phyloP scores from a whole-genome alignment of 23 red algal species.

The Agarophyton chilense region DNA sequence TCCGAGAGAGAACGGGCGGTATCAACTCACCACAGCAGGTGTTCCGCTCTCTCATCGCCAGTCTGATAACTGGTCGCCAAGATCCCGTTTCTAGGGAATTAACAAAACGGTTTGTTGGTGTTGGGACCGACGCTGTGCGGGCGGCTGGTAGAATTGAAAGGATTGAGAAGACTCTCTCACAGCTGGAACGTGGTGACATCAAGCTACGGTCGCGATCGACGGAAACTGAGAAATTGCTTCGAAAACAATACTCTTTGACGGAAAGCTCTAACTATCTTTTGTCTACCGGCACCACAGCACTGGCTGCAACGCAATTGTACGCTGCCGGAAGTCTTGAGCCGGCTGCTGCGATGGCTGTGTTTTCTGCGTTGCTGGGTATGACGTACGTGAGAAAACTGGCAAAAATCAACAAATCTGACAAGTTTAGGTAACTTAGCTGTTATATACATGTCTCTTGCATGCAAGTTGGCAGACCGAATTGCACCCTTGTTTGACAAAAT shows the following conservation, averaged over 20 bases:
- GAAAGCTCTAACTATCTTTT: conserved; percentile 63
- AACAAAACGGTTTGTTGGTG: conserved; percentile 28
- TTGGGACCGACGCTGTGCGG: conserved; percentile 36
- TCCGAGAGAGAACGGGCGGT: conserved; percentile 58
- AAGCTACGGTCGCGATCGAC: conserved; percentile 65
- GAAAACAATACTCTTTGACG: conserved; percentile 71
- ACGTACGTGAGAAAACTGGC: conserved; percentile 43
- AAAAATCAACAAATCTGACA: conserved; percentile 54
- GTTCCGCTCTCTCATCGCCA: conserved; percentile 31
- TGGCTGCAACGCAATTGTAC: conserved; percentile 68
- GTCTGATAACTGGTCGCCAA: conserved; percentile 26
- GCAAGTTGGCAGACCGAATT: too few relatives aligned
- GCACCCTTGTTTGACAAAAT: too few relatives aligned
- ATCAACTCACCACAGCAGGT: conserved; percentile 22
- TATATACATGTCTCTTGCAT: too few relatives aligned
- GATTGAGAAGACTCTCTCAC: conserved; percentile 72
- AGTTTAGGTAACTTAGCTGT: neutral
- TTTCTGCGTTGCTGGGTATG: conserved; percentile 48
- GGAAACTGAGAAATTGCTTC: conserved; percentile 83
- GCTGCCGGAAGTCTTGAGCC: conserved; percentile 31
- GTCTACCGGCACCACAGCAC: conserved; percentile 36
- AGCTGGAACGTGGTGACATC: conserved; percentile 81
- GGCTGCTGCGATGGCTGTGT: conserved; percentile 53
- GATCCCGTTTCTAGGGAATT: conserved; percentile 46
- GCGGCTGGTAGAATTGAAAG: conserved; percentile 67